Conservation (phyloP, 495 filamentous ascomycete species). For the Neurospora terricola region DNA sequence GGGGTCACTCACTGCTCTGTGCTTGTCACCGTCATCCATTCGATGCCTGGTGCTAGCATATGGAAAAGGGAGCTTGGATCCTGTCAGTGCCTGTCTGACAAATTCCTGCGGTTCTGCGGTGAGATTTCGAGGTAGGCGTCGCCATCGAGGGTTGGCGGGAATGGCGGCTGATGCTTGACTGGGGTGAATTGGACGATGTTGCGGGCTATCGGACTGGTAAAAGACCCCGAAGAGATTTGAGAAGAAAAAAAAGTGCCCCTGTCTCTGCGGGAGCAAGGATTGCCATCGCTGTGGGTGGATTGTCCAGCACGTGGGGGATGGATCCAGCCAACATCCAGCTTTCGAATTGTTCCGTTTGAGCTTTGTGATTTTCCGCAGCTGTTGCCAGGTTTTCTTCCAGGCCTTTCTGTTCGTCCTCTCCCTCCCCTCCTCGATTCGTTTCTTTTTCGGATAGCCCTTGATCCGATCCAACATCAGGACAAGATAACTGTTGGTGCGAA, state of each 20-base stretch:
- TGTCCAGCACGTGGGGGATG: neutral
- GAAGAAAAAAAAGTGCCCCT: neutral
- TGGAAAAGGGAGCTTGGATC: neutral
- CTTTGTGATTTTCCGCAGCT: neutral
- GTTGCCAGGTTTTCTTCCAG: neutral
- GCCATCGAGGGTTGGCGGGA: neutral
- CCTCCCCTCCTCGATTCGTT: neutral
- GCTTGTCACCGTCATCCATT: neutral
- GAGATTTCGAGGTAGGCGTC: neutral
- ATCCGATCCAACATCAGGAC: neutral
- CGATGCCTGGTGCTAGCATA: neutral
- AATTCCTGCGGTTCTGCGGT: neutral
- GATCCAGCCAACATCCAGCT: neutral
- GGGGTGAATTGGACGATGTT: neutral
- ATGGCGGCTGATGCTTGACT: neutral
- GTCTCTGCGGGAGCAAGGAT: neutral
- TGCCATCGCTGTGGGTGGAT: neutral
- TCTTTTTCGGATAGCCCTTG: neutral
- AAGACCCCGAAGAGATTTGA: neutral
- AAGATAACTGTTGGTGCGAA: neutral
- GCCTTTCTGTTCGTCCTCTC: neutral
- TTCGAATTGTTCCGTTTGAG: neutral
- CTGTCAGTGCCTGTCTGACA: neutral
- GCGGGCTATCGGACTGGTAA: neutral
- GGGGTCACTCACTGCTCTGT: neutral